Conservation (phyloP, 2,329 filamentous ascomycete genomes). For the Fusarium euwallaceae region DNA sequence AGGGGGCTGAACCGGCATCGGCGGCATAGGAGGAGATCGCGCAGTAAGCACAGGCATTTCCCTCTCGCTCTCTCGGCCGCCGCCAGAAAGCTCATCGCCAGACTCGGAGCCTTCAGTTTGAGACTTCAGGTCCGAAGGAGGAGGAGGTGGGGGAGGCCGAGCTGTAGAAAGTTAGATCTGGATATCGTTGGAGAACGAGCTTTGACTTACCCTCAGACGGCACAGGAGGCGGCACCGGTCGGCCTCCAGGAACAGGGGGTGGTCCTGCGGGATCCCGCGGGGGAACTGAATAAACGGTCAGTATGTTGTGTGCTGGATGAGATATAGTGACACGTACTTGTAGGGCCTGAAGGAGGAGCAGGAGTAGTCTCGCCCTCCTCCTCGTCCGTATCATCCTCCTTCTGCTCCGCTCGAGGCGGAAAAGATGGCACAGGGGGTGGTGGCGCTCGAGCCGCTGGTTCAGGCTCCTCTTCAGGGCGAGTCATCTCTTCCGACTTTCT, state of each 20-base stretch:
- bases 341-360: conserved; percentile 44
- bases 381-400: conserved; percentile 47
- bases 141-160: conserved; percentile 70
- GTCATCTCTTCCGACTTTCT: conserved; percentile 59
- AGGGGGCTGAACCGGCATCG: conserved; percentile 51
- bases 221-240: conserved; percentile 70
- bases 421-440: conserved; percentile 50
- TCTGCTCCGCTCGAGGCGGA: conserved; percentile 30
- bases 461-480: conserved; percentile 54
- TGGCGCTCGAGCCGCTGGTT: conserved; percentile 43
- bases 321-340: conserved; percentile 35
- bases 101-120: conserved; percentile 86
- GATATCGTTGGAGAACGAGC: conserved; percentile 30
- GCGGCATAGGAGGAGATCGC: conserved; percentile 59
- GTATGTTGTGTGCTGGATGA: neutral
- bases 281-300: conserved; percentile 50
- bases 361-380: conserved; percentile 55
- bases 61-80: conserved; percentile 59
- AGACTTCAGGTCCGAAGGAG: conserved; percentile 68
- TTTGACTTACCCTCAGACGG: conserved; percentile 70
- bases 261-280: conserved; percentile 52
- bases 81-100: conserved; percentile 84
- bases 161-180: conserved; percentile 59
- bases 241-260: conserved; percentile 62
- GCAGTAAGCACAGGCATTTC: conserved; percentile 39